Percentiles rank a stretch among this genome's conserved stretches.
Evolutionary conservation across 2,329 filamentous ascomycete genomes (phyloP).

Genomic region (Acrocalymma vagum): DNA sequence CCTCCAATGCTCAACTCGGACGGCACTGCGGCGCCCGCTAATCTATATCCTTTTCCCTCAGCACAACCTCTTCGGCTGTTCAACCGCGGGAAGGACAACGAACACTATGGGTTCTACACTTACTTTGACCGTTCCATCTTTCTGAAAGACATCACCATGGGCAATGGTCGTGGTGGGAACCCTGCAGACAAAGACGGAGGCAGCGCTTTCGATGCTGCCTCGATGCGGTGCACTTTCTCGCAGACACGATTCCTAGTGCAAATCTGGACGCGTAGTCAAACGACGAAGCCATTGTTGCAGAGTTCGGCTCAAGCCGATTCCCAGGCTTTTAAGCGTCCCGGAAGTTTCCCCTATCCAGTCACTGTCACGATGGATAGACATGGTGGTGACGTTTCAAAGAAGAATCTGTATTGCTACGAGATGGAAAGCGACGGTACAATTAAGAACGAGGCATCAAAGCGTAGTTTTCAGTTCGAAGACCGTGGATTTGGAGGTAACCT

Average conservation of each 20-base stretch:
- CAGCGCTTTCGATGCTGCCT: constrained; percentile 54
- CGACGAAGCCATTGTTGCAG: constrained; percentile 44
- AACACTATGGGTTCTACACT: constrained; percentile 94
- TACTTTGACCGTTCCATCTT: constrained; percentile 92
- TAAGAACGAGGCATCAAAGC: constrained; percentile 42
- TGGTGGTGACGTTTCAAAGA: constrained; percentile 61
- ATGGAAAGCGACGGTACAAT: constrained; percentile 60
- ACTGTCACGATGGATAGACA: constrained; percentile 69
- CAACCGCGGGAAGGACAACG: constrained; percentile 79
- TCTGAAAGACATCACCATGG: constrained; percentile 69
- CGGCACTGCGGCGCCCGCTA: constrained; percentile 76
- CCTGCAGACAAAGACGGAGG: constrained; percentile 61
- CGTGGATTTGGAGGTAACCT: constrained; percentile 59
- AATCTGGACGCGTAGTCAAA: constrained; percentile 66
- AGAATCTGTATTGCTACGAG: constrained; percentile 69
- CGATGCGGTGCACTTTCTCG: constrained; percentile 64
- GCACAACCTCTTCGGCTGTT: constrained; percentile 84
- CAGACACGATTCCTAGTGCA: constrained; percentile 69
- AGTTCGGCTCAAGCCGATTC: constrained; percentile 40
- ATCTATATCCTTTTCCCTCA: constrained; percentile 73
- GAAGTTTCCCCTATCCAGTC: constrained; percentile 69
- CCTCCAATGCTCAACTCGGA: constrained; percentile 69
- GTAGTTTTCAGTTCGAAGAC: constrained; percentile 62
- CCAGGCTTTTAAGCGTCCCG: constrained; percentile 59
- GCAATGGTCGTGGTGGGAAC: constrained; percentile 48